A percentile compares a stretch with the other conserved stretches of the same genome.
Evolutionary conservation across 345 rosid species (phyloP).

Genomic region (Jatropha curcas): DNA sequence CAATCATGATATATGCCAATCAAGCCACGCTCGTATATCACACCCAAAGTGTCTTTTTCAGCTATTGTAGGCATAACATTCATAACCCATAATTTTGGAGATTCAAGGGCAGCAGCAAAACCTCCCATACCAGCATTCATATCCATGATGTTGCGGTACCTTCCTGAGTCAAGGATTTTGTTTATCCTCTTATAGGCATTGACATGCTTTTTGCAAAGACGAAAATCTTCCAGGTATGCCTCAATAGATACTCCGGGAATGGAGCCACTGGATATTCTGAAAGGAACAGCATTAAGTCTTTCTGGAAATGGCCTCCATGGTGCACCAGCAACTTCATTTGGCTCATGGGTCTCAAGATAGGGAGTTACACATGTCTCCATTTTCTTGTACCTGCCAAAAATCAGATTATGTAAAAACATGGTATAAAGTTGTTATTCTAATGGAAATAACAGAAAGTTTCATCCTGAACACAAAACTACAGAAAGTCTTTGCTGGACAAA

Average conservation of each 20-base stretch:
- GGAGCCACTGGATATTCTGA: conserved; percentile 31
- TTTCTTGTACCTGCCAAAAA: conserved; percentile 26
- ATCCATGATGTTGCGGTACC: conserved; percentile 37
- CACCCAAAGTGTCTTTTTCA: conserved; percentile 32
- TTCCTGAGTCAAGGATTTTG: conserved; percentile 32
- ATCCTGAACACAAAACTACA: neutral
- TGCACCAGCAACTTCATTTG: conserved; percentile 42
- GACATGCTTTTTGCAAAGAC: conserved; percentile 35
- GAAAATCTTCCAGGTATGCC: conserved; percentile 20
- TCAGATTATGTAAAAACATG: neutral
- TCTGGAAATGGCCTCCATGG: conserved; percentile 35
- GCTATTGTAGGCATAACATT: conserved; percentile 38
- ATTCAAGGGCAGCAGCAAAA: conserved; percentile 37
- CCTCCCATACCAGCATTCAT: conserved; percentile 40
- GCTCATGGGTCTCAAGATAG: conserved; percentile 14
- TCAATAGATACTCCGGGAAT: conserved; percentile 17
- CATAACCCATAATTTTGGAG: conserved; percentile 36
- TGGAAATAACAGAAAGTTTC: neutral
- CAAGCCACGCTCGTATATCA: conserved; percentile 35
- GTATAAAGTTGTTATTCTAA: neutral
- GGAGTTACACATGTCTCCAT: conserved; percentile 33
- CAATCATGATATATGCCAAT: conserved; percentile 40
- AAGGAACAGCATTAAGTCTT: conserved; percentile 33
- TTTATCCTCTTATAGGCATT: conserved; percentile 33
- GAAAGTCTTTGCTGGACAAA: neutral